Evolutionary conservation across 306 rosid species (phyloP).

Genomic region (Cicer yamashitae): DNA sequence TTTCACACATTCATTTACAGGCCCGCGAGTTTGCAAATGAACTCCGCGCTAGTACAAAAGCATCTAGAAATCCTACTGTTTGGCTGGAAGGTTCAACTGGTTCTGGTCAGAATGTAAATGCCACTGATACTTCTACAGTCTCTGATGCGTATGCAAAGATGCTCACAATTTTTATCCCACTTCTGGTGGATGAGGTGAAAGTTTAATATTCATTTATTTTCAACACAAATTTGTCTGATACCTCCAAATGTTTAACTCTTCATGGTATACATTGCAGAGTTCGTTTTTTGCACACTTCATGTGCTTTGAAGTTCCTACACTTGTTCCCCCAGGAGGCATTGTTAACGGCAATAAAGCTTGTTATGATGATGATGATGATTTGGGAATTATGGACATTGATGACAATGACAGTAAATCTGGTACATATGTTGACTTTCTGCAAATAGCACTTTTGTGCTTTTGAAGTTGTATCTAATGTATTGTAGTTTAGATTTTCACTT

Average conservation of each 20-base stretch:
- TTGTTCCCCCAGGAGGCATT: conserved; percentile 92
- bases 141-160: conserved; percentile 98
- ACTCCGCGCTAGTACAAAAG: conserved; percentile 98
- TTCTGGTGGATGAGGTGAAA: conserved; percentile 94
- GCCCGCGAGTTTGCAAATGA: conserved; percentile 99
- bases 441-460: conserved; percentile 3
- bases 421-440: conserved; percentile 40
- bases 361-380: conserved; percentile 76
- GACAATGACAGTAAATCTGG: conserved; percentile 88
- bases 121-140: conserved; percentile 90
- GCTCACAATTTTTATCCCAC: conserved; percentile 97
- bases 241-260: conserved; percentile 45
- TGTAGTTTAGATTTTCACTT: conserved; percentile 18
- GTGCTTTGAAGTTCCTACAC: conserved; percentile 99
- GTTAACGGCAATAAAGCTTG: conserved; percentile 77
- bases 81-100: conserved; percentile 97
- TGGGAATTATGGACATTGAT: conserved; percentile 98
- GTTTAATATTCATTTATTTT: conserved; percentile 41
- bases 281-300: conserved; percentile 98
- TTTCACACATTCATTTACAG: conserved; percentile 53
- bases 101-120: conserved; percentile 87
- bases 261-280: conserved; percentile 72
- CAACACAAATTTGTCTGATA: background rate
- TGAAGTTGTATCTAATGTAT: conserved; percentile 16
- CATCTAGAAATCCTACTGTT: conserved; percentile 89